phyloP scores from a whole-genome alignment of 2,329 filamentous ascomycete species.

The Scorias spongiosa region DNA sequence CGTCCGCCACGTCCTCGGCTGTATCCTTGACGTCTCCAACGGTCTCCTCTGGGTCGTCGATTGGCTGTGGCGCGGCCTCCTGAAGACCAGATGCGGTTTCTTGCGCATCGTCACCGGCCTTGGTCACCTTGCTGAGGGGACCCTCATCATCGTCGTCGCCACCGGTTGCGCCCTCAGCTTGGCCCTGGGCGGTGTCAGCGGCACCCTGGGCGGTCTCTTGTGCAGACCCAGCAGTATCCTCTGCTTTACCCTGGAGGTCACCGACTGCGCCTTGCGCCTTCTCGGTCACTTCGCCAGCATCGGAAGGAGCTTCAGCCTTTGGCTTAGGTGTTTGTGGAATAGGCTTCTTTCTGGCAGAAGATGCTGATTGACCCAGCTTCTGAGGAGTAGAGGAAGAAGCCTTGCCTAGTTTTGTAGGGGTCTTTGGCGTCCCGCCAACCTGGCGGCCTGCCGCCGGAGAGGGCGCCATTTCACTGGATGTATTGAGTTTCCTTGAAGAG shows the following conservation, averaged over 20 bases:
- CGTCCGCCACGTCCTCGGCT: conserved; percentile 30
- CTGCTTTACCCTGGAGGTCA: conserved; percentile 16
- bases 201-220: conserved; percentile 24
- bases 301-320: conserved; percentile 23
- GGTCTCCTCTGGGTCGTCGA: conserved; percentile 26
- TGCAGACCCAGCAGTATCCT: conserved; percentile 19
- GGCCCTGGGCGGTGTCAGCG: conserved; percentile 18
- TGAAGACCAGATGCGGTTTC: conserved; percentile 22
- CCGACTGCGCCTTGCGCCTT: conserved; percentile 15
- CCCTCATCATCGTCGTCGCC: conserved; percentile 20
- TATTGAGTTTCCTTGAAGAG: conserved; percentile 15
- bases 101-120: conserved; percentile 29
- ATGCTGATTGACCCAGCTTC: conserved; percentile 26
- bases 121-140: conserved; percentile 31
- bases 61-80: conserved; percentile 31
- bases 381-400: conserved; percentile 17
- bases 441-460: conserved; percentile 36
- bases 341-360: conserved; percentile 12
- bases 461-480: conserved; percentile 29
- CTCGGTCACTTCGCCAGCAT: conserved; percentile 12
- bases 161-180: conserved; percentile 16
- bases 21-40: conserved; percentile 24
- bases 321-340: conserved; percentile 15
- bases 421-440: conserved; percentile 30
- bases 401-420: conserved; percentile 33